Evolutionary conservation across 805 yeast genomes (phyloP), one percentile per base, ranked within the genome.

Genomic region (Saccharomycopsis fermentans): DNA sequence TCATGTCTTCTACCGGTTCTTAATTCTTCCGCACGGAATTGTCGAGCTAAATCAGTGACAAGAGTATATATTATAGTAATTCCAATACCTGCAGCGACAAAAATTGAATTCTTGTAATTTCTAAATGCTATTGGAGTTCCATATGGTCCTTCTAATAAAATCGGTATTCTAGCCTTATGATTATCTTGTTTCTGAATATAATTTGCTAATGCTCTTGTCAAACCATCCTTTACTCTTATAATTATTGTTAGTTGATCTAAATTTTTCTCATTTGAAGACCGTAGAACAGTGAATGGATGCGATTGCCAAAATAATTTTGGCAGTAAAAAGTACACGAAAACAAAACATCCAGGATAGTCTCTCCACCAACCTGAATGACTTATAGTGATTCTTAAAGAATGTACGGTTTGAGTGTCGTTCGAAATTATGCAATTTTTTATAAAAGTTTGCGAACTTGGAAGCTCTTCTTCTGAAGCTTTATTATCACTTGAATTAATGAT

Each of bases 71-170:
- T 74, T 1, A 82, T 87, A 0, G 92, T 83, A 55, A 87, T 74
- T 57, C 94, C 94, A 57, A 82, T 82, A 34, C 94, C 92, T 54
- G 90, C 91, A 6, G 91, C 86, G 26, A 86, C 62, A 51, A 84
- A 75, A 6, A 84, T 74, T 5, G 83, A 78, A 58, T 79, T 77
- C 54, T 81, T 78, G 64, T 77, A 84, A 51, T 73, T 70, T 27
- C 73, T 70, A 16, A 81, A 70, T 1, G 83, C 79, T 4, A 79
- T 67, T 2, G 77, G 62, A 43, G 74, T 73, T 2, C 92, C 88
- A 65, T 87, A 86, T 1, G 91, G 90, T 0, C 92, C 92, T 66
- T 86, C 92, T 2, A 82, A 52, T 11, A 74, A 67, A 9, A 76
- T 66, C 21, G 70, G 72, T 54, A 79, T 67, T 29, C 69, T 62